Evolutionary conservation across 1,284 basidiomycete genomes (phyloP), one percentile per base, ranked within the genome.

Genomic region (Austroboletus niveus): DNA sequence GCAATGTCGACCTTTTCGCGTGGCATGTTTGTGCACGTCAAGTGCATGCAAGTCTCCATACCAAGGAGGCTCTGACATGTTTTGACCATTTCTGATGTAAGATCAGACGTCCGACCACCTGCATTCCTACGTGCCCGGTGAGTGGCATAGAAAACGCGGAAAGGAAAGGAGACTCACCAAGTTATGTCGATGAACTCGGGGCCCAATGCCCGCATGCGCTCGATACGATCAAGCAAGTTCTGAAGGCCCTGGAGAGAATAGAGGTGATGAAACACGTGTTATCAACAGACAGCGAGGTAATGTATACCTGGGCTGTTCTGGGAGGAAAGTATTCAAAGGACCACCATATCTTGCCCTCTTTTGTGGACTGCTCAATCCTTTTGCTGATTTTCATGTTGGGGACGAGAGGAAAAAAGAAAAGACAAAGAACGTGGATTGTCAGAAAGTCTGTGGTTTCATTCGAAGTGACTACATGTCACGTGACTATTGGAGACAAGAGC

Each of bases 101-200:
- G 74, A 65, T 95, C 92, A 46, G 93, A 94, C 22, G 94, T 96
- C 56, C 94, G 83, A 52, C 95, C 95, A 50, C 95, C 95, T 45
- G 95, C 95, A 72, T 97, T 96, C 92, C 92, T 94, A 58, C 17
- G 34, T 24, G 34, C 35, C 32, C 45, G 42, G 49, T 53, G 15
- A 56, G 53, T 12, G 36, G 48, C 15, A n/a, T 17, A 22, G 10
- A 5, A 39, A 36, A 43, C 42, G 49, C 41, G 17, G 42, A 41
- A 10, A 27, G 24, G 44, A 47, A 43, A 48, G 48, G 24, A 52
- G 15, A 65, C 80, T 56, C 55, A 87, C 94, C 92, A 98, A 68
- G 95, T 99, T 66, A 99, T 97, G 70, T 99, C 95, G 63, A 98
- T 91, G 68, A 98, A 99, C 72, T 97, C 96, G 15, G 97, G 97